Conservation (phyloP, 257 asterid genomes). For the Linderniella brevidens region DNA sequence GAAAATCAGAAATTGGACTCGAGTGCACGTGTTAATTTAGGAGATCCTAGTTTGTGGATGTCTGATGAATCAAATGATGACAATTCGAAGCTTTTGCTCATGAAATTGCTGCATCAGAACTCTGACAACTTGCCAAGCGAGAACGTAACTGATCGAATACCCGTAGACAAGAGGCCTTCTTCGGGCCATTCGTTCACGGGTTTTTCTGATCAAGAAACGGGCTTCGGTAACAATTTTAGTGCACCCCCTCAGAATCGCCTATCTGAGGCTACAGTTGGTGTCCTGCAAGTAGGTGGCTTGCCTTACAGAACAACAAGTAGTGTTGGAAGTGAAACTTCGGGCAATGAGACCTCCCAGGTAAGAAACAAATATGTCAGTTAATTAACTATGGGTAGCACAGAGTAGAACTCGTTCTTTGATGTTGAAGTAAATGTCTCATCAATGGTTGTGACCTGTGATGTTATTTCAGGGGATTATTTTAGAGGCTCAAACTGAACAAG, state of each 20-base stretch:
- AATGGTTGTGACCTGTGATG: too few relatives aligned
- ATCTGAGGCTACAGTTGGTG: conserved; percentile 23
- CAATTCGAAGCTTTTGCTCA: conserved; percentile 79
- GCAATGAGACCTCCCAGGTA: conserved; percentile 40
- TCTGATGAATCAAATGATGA: conserved; percentile 79
- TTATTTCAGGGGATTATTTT: conserved; percentile 33
- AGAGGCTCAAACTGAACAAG: conserved; percentile 31
- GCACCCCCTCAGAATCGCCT: conserved; percentile 28
- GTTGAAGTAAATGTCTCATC: too few relatives aligned
- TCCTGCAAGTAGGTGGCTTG: conserved; percentile 30
- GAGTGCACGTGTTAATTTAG: conserved; percentile 11
- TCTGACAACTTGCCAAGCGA: conserved; percentile 38
- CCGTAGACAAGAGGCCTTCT: conserved; percentile 35
- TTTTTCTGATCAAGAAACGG: conserved; percentile 39
- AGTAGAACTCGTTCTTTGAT: too few relatives aligned
- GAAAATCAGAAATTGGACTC: conserved; percentile 35
- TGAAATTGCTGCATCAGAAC: conserved; percentile 72
- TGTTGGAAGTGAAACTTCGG: neutral
- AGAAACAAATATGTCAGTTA: neutral
- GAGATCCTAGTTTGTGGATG: conserved; percentile 91
- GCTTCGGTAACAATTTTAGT: conserved; percentile 22
- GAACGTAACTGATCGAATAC: conserved; percentile 27
- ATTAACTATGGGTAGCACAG: too few relatives aligned
- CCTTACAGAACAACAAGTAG: conserved; percentile 37
- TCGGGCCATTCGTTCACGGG: conserved; percentile 25